phyloP scores from a whole-genome alignment of 179 eudicot species.

The Drosera spatulata region DNA sequence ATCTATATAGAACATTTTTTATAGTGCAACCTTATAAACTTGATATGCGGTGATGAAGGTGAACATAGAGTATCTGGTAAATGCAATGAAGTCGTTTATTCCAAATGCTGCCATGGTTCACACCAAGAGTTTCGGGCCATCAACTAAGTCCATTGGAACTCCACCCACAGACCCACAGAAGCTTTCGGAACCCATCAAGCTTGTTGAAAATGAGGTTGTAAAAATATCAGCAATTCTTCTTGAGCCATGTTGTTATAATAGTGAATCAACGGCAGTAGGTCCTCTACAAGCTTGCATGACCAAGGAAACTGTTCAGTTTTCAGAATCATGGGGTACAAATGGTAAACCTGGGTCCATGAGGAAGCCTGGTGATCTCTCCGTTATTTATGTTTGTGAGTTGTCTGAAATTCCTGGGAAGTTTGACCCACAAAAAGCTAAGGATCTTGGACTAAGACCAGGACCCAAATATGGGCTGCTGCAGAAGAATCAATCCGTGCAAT shows the following conservation, averaged over 20 bases:
- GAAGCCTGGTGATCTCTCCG: conserved; percentile 80
- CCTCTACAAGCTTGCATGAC: conserved; percentile 2
- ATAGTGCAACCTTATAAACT: conserved; percentile 1
- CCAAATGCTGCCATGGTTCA: conserved; percentile 95
- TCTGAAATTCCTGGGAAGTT: conserved; percentile 87
- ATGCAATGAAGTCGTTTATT: conserved; percentile 85
- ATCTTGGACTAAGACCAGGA: conserved; percentile 80
- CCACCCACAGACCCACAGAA: conserved; percentile 21
- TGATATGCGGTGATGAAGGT: conserved; percentile 38
- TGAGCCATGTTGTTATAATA: conserved; percentile 20
- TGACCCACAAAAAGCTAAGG: conserved; percentile 72
- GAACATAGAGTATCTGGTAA: conserved; percentile 57
- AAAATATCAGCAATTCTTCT: conserved; percentile 80
- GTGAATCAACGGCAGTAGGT: not conserved
- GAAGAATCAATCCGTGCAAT: conserved; percentile 55
- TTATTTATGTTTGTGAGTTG: conserved; percentile 72
- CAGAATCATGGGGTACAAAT: conserved; percentile 9
- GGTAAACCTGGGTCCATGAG: conserved; percentile 9
- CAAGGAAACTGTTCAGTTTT: conserved; percentile 2
- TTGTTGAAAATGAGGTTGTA: conserved; percentile 70
- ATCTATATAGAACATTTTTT: conserved; percentile 1
- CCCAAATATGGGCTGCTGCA: conserved; percentile 83
- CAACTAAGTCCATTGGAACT: conserved; percentile 21
- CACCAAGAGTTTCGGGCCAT: conserved; percentile 66
- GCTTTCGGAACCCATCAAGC: conserved; percentile 45